Conservation (phyloP, 2,329 filamentous ascomycete genomes). For the Whalleya microplaca region DNA sequence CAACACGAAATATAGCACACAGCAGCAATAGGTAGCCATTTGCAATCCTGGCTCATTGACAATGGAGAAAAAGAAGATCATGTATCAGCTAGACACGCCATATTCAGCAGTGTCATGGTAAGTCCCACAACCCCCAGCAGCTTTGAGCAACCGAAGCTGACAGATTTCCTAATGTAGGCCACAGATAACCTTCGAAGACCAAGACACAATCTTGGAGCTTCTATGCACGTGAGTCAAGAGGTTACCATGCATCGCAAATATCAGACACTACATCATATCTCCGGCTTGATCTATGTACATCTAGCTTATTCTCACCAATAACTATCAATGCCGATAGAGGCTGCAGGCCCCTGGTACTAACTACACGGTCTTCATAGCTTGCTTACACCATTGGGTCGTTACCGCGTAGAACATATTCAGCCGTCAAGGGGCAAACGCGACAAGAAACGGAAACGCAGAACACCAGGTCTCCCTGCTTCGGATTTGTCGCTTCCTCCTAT, state of each 20-base stretch:
- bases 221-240: constrained; percentile 62
- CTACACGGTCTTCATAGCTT: constrained; percentile 48
- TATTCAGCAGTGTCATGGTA: constrained; percentile 66
- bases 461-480: constrained; percentile 21
- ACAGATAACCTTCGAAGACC: constrained; percentile 57
- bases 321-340: not conserved
- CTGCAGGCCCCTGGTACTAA: constrained; percentile 12
- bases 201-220: constrained; percentile 68
- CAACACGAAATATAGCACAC: too few species aligned
- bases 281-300: not conserved
- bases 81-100: constrained; percentile 68
- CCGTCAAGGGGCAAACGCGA: constrained; percentile 65
- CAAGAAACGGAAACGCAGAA: constrained; percentile 55
- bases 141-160: not conserved
- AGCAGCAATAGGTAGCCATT: not conserved
- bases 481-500: constrained; percentile 36
- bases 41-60: not conserved
- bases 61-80: constrained; percentile 61
- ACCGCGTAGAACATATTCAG: constrained; percentile 57
- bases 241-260: not conserved
- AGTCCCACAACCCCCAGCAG: constrained; percentile 21
- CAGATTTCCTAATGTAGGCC: constrained; percentile 55
- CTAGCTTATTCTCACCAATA: constrained; percentile 1
- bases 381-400: constrained; percentile 64
- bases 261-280: not conserved